phyloP scores from a whole-genome alignment of 495 filamentous ascomycete genomes.

The Staphylotrichum tortipilum region DNA sequence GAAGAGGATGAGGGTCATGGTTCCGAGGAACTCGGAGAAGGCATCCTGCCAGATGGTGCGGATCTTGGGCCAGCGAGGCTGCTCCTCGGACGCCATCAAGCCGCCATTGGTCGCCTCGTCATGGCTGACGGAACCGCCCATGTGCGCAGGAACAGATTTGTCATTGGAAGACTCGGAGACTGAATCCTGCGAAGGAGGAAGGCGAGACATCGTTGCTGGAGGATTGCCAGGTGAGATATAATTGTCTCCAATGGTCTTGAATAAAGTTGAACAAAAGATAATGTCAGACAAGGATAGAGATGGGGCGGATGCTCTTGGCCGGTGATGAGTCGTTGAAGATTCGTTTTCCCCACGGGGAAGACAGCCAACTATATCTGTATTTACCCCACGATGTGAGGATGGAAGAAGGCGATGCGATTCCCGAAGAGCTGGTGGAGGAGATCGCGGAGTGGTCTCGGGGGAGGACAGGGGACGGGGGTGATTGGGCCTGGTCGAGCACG shows the following conservation, averaged over 20 bases:
- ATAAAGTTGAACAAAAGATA: too few relatives aligned
- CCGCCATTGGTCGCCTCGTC: neutral
- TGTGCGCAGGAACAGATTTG: neutral
- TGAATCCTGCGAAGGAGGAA: neutral
- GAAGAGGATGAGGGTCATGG: neutral
- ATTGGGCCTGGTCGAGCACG: neutral
- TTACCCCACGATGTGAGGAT: neutral
- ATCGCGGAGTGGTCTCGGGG: neutral
- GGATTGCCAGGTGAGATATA: neutral
- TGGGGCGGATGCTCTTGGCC: neutral
- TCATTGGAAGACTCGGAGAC: neutral
- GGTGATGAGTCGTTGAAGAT: neutral
- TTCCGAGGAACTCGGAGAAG: neutral
- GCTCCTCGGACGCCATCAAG: neutral
- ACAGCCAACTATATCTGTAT: neutral
- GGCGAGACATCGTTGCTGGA: neutral
- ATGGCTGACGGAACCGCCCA: neutral
- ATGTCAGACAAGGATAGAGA: neutral
- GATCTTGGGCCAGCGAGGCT: neutral
- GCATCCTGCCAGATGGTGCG: neutral
- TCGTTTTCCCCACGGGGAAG: neutral
- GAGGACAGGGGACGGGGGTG: neutral
- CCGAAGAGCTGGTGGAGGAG: neutral
- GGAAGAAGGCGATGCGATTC: neutral
- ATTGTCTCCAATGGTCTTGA: too few relatives aligned